A percentile compares a stretch with the other conserved stretches of the same genome.
These are phyloP conservation scores for Eucalyptus regnans DNA, from an alignment of 345 rosid genomes.

Conservation along the genomic window DNA sequence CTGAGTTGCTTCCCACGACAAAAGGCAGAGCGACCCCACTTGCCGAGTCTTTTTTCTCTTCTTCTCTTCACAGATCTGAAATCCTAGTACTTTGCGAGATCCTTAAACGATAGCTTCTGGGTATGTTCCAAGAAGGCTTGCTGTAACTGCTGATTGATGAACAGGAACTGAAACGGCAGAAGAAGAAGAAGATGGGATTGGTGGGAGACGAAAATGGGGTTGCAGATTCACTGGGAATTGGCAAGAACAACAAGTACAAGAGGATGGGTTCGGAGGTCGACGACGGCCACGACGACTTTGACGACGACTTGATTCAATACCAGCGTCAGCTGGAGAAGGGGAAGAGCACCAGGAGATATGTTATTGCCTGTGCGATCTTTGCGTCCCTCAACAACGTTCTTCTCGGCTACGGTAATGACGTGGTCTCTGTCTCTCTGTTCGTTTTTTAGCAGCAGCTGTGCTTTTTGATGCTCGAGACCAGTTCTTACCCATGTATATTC, in stretches of 20 bases:
- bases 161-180: neutral
- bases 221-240: constrained; percentile 24
- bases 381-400: constrained; percentile 87
- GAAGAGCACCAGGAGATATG: constrained; percentile 30
- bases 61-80: neutral
- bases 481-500: neutral
- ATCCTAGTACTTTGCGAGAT: neutral
- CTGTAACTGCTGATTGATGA: neutral
- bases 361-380: constrained; percentile 71
- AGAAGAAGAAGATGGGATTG: constrained; percentile 10
- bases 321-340: constrained; percentile 18
- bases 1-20: neutral
- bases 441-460: neutral
- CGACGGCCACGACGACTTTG: constrained; percentile 10
- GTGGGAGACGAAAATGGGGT: constrained; percentile 49
- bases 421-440: neutral
- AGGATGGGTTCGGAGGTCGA: constrained; percentile 53
- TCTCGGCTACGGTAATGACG: constrained; percentile 70
- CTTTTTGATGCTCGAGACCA: neutral
- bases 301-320: constrained; percentile 10
- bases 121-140: neutral
- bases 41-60: neutral
- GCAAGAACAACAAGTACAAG: constrained; percentile 54
- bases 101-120: neutral
- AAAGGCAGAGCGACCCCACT: neutral